Percentiles rank a stretch among this genome's conserved stretches.
Conservation (phyloP, 305 asterid genomes). For the Vinca major region DNA sequence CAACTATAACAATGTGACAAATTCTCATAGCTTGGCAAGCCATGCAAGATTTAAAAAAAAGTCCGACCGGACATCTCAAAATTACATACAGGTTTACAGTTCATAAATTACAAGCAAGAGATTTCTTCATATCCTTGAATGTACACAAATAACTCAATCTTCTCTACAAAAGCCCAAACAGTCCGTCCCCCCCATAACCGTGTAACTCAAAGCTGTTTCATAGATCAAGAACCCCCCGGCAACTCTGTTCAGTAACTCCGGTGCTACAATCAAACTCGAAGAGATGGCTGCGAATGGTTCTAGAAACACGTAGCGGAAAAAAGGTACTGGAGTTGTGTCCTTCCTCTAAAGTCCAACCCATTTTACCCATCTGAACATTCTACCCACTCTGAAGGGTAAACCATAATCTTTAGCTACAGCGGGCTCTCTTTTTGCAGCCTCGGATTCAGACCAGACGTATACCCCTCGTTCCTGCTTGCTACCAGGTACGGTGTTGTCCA, state of each 20-base stretch:
- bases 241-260: background rate
- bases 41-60: background rate
- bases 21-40: background rate
- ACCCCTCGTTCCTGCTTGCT: constrained; percentile 90
- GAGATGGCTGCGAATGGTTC: constrained; percentile 5
- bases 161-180: constrained; percentile 23
- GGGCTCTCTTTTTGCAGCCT: constrained; percentile 89
- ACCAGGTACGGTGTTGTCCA: constrained; percentile 96
- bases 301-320: background rate
- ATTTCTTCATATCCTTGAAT: constrained; percentile 22
- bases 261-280: background rate
- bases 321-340: background rate
- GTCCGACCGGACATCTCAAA: constrained; percentile 12
- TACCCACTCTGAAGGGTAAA: constrained; percentile 79
- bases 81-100: constrained; percentile 18
- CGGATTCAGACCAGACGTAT: constrained; percentile 84
- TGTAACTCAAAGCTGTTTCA: constrained; percentile 4
- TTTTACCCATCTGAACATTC: constrained; percentile 84
- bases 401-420: constrained; percentile 73
- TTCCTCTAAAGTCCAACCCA: constrained; percentile 74
- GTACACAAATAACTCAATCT: constrained; percentile 35
- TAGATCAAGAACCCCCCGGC: constrained; percentile 3
- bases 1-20: constrained; percentile 1
- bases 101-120: constrained; percentile 24
- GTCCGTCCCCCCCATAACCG: constrained; percentile 16